Percentiles rank a stretch among this genome's conserved stretches.
Evolutionary conservation across 2,329 filamentous ascomycete species (phyloP).

Genomic region (Myotisia sp.): DNA sequence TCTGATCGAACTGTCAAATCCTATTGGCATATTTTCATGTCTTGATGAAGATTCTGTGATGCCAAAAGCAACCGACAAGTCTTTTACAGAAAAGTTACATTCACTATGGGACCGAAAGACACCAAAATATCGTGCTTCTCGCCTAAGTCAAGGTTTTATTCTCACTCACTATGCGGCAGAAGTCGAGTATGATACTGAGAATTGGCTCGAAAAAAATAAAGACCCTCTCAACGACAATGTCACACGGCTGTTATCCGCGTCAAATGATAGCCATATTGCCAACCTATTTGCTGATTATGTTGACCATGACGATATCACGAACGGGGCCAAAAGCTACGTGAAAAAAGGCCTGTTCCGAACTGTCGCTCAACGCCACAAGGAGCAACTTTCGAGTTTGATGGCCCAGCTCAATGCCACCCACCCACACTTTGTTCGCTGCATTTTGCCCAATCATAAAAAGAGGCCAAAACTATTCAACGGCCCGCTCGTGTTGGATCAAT

Average conservation of each 20-base stretch:
- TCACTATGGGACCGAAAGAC: constrained; percentile 93
- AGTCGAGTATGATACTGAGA: constrained; percentile 88
- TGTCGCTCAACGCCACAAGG: constrained; percentile 91
- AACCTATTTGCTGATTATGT: constrained; percentile 77
- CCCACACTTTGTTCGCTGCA: constrained; percentile 95
- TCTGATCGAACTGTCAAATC: constrained; percentile 87
- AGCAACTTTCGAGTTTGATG: constrained; percentile 96
- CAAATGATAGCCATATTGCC: constrained; percentile 69
- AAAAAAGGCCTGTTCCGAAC: constrained; percentile 97
- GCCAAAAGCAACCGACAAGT: constrained; percentile 95
- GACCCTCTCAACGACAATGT: constrained; percentile 96
- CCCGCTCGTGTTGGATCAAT: constrained; percentile 83
- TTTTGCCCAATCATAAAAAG: constrained; percentile 96
- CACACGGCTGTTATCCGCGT: constrained; percentile 71
- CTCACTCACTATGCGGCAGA: constrained; percentile 96
- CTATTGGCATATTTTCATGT: constrained; percentile 97
- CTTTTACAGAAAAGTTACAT: constrained; percentile 96
- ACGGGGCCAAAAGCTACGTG: constrained; percentile 59
- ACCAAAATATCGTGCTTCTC: constrained; percentile 76
- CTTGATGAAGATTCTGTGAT: constrained; percentile 96
- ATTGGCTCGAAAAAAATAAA: constrained; percentile 98
- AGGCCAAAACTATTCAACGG: constrained; percentile 83
- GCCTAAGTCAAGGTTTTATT: constrained; percentile 81
- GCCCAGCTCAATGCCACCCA: constrained; percentile 86
- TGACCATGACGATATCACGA: constrained; percentile 59